Percentiles rank a stretch among this genome's conserved stretches.
Evolutionary conservation across 2,329 filamentous ascomycete genomes (phyloP).

Genomic region (Colletotrichum caudatum): DNA sequence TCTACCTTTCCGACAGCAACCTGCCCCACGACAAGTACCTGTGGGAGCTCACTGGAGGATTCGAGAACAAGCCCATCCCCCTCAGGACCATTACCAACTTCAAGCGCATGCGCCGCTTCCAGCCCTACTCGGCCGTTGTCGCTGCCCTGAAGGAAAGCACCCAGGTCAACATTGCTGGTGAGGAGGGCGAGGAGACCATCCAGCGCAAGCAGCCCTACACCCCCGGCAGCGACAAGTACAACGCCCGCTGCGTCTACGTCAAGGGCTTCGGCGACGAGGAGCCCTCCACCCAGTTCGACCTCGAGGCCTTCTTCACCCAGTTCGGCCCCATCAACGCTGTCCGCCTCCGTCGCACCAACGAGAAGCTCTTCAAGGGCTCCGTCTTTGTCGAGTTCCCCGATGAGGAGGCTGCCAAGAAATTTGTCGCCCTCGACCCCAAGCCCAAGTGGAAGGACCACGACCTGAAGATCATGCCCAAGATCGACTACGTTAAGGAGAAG

Average conservation of each 20-base stretch:
- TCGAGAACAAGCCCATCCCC: slow-evolving; percentile 83
- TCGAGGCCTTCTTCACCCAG: slow-evolving; percentile 90
- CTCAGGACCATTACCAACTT: slow-evolving; percentile 85
- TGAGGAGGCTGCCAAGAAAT: slow-evolving; percentile 82
- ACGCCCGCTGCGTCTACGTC: slow-evolving; percentile 84
- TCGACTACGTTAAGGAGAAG: slow-evolving; percentile 86
- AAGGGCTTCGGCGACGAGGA: slow-evolving; percentile 93
- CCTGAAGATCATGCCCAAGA: slow-evolving; percentile 88
- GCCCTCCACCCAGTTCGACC: slow-evolving; percentile 89
- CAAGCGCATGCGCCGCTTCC: slow-evolving; percentile 96
- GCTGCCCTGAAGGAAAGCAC: slow-evolving; percentile 84
- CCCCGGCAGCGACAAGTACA: slow-evolving; percentile 72
- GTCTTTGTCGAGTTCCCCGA: slow-evolving; percentile 93
- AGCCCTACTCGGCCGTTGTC: slow-evolving; percentile 86
- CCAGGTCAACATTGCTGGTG: slow-evolving; percentile 78
- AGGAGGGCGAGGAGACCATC: slow-evolving; percentile 77
- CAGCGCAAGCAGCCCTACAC: slow-evolving; percentile 80
- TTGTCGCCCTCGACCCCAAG: slow-evolving; percentile 82
- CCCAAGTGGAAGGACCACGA: slow-evolving; percentile 87
- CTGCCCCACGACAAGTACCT: slow-evolving; percentile 90
- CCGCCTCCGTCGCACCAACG: slow-evolving; percentile 82
- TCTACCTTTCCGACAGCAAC: slow-evolving; percentile 95
- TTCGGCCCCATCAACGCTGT: slow-evolving; percentile 85
- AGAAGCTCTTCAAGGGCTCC: slow-evolving; percentile 91
- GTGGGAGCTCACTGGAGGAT: slow-evolving; percentile 80